Percentiles rank a stretch among this genome's conserved stretches.
Conservation (phyloP, 2,329 filamentous ascomycete genomes). For the Seiridium cupressi region DNA sequence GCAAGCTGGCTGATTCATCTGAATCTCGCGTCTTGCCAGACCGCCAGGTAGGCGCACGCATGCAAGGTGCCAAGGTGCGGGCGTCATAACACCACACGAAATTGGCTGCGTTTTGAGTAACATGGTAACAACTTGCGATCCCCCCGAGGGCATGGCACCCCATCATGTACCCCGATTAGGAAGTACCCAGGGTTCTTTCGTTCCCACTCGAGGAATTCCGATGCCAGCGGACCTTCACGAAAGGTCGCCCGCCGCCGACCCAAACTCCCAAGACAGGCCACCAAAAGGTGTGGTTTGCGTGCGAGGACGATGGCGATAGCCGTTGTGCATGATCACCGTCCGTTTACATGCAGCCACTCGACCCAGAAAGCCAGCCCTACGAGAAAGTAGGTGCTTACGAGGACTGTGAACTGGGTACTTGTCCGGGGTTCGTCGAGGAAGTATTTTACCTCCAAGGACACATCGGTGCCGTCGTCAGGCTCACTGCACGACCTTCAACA, state of each 20-base stretch:
- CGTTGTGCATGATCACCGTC: conserved; percentile 1
- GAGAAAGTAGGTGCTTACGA: conserved; percentile 9
- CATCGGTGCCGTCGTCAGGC: not conserved
- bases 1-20: not conserved
- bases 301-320: not conserved
- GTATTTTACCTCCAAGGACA: conserved; percentile 1
- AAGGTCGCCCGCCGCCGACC: not conserved
- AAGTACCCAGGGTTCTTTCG: not conserved
- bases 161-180: not conserved
- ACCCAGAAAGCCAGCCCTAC: conserved; percentile 10
- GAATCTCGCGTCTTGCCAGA: not conserved
- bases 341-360: not conserved
- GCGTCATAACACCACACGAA: not conserved
- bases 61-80: not conserved
- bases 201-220: not conserved
- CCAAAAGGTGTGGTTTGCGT: not conserved
- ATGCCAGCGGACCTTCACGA: not conserved
- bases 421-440: not conserved
- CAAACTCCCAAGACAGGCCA: not conserved
- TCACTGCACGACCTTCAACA: no score
- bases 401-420: not conserved
- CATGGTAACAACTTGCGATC: conserved; percentile 8
- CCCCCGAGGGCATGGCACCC: not conserved
- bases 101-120: not conserved
- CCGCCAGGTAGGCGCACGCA: conserved; percentile 9